phyloP scores from a whole-genome alignment of 1,139 yeast species.

The Geotrichum histeridarum region DNA sequence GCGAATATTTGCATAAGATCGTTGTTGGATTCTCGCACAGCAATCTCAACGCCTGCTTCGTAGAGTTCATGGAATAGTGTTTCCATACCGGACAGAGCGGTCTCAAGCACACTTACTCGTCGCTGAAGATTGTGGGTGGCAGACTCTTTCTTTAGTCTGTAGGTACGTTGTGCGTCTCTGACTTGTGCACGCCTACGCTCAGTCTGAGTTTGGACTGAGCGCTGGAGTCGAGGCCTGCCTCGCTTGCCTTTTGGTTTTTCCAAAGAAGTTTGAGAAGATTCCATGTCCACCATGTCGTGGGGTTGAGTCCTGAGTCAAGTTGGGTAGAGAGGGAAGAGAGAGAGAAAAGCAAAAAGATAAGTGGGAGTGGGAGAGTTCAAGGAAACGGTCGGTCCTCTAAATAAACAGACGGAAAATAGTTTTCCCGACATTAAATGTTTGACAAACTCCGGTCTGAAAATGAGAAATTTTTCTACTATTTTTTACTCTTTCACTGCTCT shows the following conservation, averaged over 20 bases:
- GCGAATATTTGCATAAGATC: constrained; percentile 18
- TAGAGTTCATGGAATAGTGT: constrained; percentile 16
- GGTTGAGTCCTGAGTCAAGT: too few species aligned
- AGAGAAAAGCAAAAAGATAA: too few species aligned
- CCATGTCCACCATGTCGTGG: too few species aligned
- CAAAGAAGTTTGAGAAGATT: too few species aligned
- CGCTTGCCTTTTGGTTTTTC: constrained; percentile 16
- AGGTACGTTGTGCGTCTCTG: constrained; percentile 21
- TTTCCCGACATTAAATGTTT: too few species aligned
- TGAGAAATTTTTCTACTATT: too few species aligned
- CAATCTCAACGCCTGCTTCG: constrained; percentile 20
- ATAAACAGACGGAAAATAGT: too few species aligned
- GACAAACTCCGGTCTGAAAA: too few species aligned
- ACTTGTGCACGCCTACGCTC: constrained; percentile 22
- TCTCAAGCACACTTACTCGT: constrained; percentile 12
- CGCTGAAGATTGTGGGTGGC: constrained; percentile 15
- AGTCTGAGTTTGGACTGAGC: constrained; percentile 17
- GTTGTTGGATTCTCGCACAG: constrained; percentile 15
- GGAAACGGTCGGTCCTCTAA: too few species aligned
- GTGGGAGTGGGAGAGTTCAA: too few species aligned
- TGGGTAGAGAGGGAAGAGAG: too few species aligned
- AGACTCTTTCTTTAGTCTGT: constrained; percentile 20
- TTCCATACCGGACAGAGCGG: constrained; percentile 11
- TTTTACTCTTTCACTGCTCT: too few species aligned
- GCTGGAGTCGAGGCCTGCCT: constrained; percentile 19